Base-by-base conservation (phyloP, 2,329 filamentous ascomycete species). In the Sarocladium brachiariae region DNA sequence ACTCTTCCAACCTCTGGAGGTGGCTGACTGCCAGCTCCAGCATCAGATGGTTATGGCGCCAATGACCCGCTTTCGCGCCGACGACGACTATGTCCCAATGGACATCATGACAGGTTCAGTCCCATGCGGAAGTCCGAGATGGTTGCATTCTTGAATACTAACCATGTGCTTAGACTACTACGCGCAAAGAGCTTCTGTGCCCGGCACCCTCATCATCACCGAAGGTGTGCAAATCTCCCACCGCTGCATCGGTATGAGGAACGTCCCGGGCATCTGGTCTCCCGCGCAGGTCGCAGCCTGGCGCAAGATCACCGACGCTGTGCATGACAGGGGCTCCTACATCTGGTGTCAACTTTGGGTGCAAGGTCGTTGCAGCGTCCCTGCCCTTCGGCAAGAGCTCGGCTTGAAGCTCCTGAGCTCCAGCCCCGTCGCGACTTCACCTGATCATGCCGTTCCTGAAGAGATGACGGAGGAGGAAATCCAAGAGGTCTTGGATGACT, bases 401-500 rank as follows among this genome's bases (percentile, higher is more conserved):
- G 53, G 53, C 16, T 38, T 39, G 33, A 27, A 50, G 45, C 43
- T 37, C 41, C 16, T 48, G 27, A 50, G 50, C 13, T 23, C 37
- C 38, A 54, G 53, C 51, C 35, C 31, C 21, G 51, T 54, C 74
- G 37, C 74, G 10, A 66, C 75, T 1, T 69, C 74, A 37, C 75
- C 76, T 3, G 71, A 78, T 7, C 64, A 67, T 1, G 65, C 65
- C 0, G 75, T 75, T 3, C 85, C 85, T 2, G 78, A 77, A 50
- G 82, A 74, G 21, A 78, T 90, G 77, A 83, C 76, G 0, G 70
- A 78, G 49, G 66, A 75, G 2, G 84, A 88, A 21, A 89, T 89
- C 52, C 68, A 77, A 54, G 64, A 73, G 4, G 70, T 81, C 53
- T 85, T 87, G 65, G 61, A 61, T 2, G 79, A 79, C 1, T 88